phyloP scores from a whole-genome alignment of 441 rosid genomes.

The Pelargonium myrrhifolium region DNA sequence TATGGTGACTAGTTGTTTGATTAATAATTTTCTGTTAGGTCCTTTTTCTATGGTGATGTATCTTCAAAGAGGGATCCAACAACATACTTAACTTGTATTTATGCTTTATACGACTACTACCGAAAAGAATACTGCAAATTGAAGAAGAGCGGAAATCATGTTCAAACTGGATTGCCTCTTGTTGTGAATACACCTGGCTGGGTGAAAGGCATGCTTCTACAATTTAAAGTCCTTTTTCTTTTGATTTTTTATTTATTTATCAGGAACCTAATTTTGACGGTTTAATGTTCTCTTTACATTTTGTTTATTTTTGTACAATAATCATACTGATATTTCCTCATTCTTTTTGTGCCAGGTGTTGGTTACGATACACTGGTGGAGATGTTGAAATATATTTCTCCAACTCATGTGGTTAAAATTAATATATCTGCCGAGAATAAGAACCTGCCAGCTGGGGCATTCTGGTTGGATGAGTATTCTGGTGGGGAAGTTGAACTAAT shows the following conservation, averaged over 20 bases:
- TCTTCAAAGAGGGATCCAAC: slow-evolving; percentile 83
- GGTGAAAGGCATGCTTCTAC: slow-evolving; percentile 67
- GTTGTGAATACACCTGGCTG: slow-evolving; percentile 91
- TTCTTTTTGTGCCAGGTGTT: slow-evolving; percentile 40
- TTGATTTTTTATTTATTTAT: not conserved
- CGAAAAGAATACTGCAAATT: slow-evolving; percentile 32
- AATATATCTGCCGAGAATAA: slow-evolving; percentile 50
- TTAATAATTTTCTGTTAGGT: slow-evolving; percentile 34
- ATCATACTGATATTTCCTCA: not conserved
- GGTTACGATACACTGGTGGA: slow-evolving; percentile 84
- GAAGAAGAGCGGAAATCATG: slow-evolving; percentile 27
- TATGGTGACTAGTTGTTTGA: not conserved
- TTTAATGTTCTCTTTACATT: not conserved
- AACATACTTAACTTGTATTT: slow-evolving; percentile 56
- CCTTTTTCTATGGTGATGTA: slow-evolving; percentile 78
- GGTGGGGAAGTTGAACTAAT: slow-evolving; percentile 40
- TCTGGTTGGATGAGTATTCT: slow-evolving; percentile 54
- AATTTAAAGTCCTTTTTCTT: slow-evolving; percentile 9
- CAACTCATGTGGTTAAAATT: slow-evolving; percentile 84
- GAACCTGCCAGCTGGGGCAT: slow-evolving; percentile 70
- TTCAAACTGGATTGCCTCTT: slow-evolving; percentile 52
- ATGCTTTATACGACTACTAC: slow-evolving; percentile 53
- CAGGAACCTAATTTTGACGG: too few species aligned
- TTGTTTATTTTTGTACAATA: not conserved
- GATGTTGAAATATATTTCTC: slow-evolving; percentile 53